Conservation (phyloP, 495 filamentous ascomycete species). For the Penicillium cataractarum region DNA sequence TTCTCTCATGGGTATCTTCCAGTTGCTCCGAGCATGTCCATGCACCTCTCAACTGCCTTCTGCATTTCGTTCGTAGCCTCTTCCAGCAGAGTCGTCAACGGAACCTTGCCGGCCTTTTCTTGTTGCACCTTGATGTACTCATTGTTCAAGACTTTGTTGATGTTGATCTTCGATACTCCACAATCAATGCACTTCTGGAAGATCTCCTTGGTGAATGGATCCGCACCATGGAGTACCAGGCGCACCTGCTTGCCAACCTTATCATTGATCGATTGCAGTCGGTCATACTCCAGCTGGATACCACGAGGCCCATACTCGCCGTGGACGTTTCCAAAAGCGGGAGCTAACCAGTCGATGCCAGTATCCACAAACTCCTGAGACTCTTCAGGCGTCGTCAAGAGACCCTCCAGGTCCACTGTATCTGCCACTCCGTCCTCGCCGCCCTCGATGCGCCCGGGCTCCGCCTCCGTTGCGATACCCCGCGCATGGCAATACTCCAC, state of each 20-base stretch:
- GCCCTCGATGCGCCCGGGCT: constrained; percentile 81
- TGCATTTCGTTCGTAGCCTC: constrained; percentile 74
- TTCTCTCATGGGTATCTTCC: constrained; percentile 53
- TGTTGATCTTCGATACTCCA: constrained; percentile 79
- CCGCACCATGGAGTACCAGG: constrained; percentile 78
- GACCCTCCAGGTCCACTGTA: constrained; percentile 70
- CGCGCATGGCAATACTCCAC: constrained; percentile 71
- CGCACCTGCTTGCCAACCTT: constrained; percentile 63
- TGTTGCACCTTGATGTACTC: constrained; percentile 66
- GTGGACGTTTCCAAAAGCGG: constrained; percentile 86
- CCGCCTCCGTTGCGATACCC: constrained; percentile 78
- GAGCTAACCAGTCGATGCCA: constrained; percentile 82
- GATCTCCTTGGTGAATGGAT: constrained; percentile 71
- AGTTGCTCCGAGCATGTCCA: constrained; percentile 69
- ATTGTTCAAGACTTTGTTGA: constrained; percentile 81
- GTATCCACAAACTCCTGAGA: constrained; percentile 75
- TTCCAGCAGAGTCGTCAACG: constrained; percentile 72
- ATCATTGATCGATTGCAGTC: constrained; percentile 64
- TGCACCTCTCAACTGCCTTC: constrained; percentile 71
- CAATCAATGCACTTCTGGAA: constrained; percentile 68
- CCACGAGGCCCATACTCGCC: constrained; percentile 78
- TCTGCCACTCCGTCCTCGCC: constrained; percentile 83
- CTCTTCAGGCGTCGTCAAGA: constrained; percentile 79
- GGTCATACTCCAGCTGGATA: constrained; percentile 72
- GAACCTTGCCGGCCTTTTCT: constrained; percentile 66